phyloP scores from a whole-genome alignment of 306 rosid genomes.

The Dalbergia cochinchinensis region DNA sequence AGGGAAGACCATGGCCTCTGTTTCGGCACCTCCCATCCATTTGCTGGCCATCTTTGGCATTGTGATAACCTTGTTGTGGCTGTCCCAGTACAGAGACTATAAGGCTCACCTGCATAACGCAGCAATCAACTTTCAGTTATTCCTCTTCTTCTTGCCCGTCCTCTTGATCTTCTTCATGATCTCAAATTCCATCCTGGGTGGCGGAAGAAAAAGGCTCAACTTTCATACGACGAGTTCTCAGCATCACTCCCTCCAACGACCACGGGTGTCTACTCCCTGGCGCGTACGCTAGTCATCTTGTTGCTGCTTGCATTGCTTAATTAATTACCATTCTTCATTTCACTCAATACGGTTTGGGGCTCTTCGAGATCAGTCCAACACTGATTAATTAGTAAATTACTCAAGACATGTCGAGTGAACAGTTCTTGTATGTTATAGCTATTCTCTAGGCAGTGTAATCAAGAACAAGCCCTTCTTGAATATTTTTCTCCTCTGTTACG shows the following conservation, averaged over 20 bases:
- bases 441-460: too few species aligned
- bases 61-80: constrained; percentile 68
- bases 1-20: constrained; percentile 57
- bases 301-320: too few species aligned
- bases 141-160: constrained; percentile 63
- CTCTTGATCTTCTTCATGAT: constrained; percentile 57
- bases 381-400: too few species aligned
- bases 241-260: constrained; percentile 22
- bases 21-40: constrained; percentile 69
- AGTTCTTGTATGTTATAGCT: too few species aligned
- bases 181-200: constrained; percentile 47
- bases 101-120: constrained; percentile 55
- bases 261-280: constrained; percentile 48
- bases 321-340: constrained; percentile 51
- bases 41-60: constrained; percentile 70
- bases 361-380: too few species aligned
- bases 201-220: constrained; percentile 41
- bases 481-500: not conserved
- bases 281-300: constrained; percentile 43
- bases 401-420: too few species aligned
- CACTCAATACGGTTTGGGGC: constrained; percentile 53
- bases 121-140: constrained; percentile 57
- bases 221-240: constrained; percentile 35
- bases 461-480: not conserved
- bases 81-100: constrained; percentile 62